Percentiles rank a stretch among this genome's conserved stretches.
Evolutionary conservation across 768 basidiomycete genomes (phyloP).

Genomic region (Lyophyllum shimeji): DNA sequence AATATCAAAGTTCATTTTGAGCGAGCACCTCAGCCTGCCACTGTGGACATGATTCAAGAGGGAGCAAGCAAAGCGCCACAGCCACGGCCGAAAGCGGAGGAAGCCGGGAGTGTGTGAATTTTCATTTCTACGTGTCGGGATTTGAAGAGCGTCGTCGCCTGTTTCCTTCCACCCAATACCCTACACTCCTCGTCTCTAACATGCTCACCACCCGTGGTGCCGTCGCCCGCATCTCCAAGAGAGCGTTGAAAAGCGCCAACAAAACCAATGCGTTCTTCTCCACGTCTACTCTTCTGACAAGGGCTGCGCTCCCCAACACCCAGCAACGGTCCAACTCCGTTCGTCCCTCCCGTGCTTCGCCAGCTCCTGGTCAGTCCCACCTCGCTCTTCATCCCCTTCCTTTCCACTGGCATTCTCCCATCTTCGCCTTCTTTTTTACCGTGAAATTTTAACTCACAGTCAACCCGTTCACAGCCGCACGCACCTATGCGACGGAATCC

Average conservation of each 20-base stretch:
- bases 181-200: slow-evolving; percentile 36
- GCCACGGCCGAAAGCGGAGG: slow-evolving; percentile 30
- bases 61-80: slow-evolving; percentile 2
- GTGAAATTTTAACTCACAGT: slow-evolving; percentile 9
- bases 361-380: slow-evolving; percentile 51
- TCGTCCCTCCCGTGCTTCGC: slow-evolving; percentile 49
- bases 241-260: slow-evolving; percentile 74
- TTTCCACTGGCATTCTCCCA: not conserved
- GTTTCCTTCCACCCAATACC: slow-evolving; percentile 25
- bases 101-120: slow-evolving; percentile 51
- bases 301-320: slow-evolving; percentile 46
- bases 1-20: slow-evolving; percentile 22
- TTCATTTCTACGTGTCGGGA: slow-evolving; percentile 47
- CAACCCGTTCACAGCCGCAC: slow-evolving; percentile 43
- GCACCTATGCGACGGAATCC: slow-evolving; percentile 91
- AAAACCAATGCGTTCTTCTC: slow-evolving; percentile 82
- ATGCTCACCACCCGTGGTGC: slow-evolving; percentile 89
- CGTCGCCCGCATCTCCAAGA: slow-evolving; percentile 84
- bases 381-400: slow-evolving; percentile 3
- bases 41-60: not conserved
- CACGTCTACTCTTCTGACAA: slow-evolving; percentile 61
- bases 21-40: slow-evolving; percentile 2
- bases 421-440: slow-evolving; percentile 7
- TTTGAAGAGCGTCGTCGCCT: slow-evolving; percentile 25
- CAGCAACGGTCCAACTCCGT: slow-evolving; percentile 45